These are phyloP conservation scores for Potentilla sterilis DNA, from an alignment of 306 rosid species.

Conservation along the genomic window DNA sequence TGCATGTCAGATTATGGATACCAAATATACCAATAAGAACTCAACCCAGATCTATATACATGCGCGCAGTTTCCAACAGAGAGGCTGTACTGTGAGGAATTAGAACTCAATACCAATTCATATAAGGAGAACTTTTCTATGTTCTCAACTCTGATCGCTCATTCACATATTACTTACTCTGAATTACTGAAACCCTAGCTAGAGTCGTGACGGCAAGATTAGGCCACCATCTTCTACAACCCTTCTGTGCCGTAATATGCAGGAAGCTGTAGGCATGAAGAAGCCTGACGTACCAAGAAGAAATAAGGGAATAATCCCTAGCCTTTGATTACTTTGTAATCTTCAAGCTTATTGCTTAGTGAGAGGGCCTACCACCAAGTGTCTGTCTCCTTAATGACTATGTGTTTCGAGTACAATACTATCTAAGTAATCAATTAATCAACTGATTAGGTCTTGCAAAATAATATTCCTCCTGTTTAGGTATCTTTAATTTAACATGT, in stretches of 20 bases:
- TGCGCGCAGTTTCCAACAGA: background rate
- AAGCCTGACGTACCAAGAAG: background rate
- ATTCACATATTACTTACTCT: background rate
- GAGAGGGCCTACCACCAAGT: background rate
- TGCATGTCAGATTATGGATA: background rate
- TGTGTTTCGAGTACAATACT: background rate
- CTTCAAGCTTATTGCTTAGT: background rate
- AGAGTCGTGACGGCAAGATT: background rate
- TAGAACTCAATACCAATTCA: background rate
- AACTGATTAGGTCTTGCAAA: background rate
- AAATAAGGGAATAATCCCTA: background rate
- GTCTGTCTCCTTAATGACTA: background rate
- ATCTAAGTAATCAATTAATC: constrained; percentile 13
- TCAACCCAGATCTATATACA: background rate
- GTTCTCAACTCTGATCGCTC: background rate
- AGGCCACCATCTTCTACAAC: background rate
- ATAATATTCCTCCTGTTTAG: constrained; percentile 4
- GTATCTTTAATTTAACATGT: background rate
- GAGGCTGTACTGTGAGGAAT: background rate
- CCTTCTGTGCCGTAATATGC: background rate
- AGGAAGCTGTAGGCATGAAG: background rate
- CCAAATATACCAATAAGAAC: background rate
- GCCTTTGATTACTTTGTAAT: background rate
- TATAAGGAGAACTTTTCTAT: background rate
- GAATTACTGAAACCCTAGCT: background rate